A percentile compares a stretch with the other conserved stretches of the same genome.
These are phyloP conservation scores for Danielia oregonensis DNA, from an alignment of 805 yeast genomes.

Conservation along the genomic window DNA sequence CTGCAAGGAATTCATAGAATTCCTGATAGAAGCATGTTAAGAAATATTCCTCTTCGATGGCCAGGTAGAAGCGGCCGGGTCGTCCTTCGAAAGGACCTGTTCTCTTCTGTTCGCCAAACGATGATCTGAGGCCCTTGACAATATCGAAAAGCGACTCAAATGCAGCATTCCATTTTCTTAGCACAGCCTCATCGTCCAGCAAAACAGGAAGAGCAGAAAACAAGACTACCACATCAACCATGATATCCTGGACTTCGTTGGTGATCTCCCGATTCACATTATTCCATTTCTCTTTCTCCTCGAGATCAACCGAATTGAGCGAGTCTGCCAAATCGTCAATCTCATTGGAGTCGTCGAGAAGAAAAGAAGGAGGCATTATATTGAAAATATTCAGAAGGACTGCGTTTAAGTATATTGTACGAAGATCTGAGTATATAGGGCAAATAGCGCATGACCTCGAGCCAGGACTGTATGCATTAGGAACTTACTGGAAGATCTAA, in stretches of 20 bases:
- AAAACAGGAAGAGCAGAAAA: neutral
- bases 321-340: neutral
- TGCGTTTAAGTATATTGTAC: too few relatives aligned
- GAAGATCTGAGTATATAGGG: too few relatives aligned
- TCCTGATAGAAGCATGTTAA: slow-evolving; percentile 1
- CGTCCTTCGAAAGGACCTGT: slow-evolving; percentile 1
- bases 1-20: slow-evolving; percentile 1
- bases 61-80: slow-evolving; percentile 2
- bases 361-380: neutral
- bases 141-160: slow-evolving; percentile 1
- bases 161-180: neutral
- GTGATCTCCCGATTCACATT: neutral
- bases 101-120: neutral
- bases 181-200: neutral
- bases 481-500: too few relatives aligned
- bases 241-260: slow-evolving; percentile 2
- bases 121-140: neutral
- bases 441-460: too few relatives aligned
- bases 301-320: neutral
- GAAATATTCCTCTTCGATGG: slow-evolving; percentile 1
- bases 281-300: neutral
- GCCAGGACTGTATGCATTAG: too few relatives aligned
- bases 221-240: slow-evolving; percentile 1
- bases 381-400: too few relatives aligned
- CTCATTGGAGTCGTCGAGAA: neutral